These are phyloP conservation scores for Zygosaccharomyces rouxii DNA, from an alignment of 805 yeast genomes.

Conservation along the genomic window DNA sequence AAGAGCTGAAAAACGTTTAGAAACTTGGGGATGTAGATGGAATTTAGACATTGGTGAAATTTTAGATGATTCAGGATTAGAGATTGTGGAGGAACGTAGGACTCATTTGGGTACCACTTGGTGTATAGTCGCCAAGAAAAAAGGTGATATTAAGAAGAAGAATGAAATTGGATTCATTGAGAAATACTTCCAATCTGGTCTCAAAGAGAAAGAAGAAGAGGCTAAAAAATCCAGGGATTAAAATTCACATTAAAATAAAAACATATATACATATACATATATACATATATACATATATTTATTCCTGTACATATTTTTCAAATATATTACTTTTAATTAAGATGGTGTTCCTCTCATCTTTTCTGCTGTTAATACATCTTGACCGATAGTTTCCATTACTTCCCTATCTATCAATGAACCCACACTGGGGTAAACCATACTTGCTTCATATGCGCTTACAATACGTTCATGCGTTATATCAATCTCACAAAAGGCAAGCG, in stretches of 20 bases:
- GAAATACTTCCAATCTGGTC: constrained; percentile 43
- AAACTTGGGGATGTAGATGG: constrained; percentile 97
- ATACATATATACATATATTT: constrained; percentile 1
- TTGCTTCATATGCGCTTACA: constrained; percentile 80
- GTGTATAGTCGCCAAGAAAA: constrained; percentile 71
- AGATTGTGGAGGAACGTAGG: constrained; percentile 72
- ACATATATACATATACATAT: not conserved
- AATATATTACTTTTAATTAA: constrained; percentile 2
- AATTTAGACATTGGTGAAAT: constrained; percentile 88
- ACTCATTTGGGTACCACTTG: constrained; percentile 92
- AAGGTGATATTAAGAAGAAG: constrained; percentile 52
- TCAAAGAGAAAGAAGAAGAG: constrained; percentile 26
- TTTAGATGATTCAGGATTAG: constrained; percentile 77
- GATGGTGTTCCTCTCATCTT: constrained; percentile 59
- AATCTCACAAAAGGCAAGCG: constrained; percentile 76
- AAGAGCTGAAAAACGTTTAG: constrained; percentile 76
- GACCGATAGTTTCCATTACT: constrained; percentile 66
- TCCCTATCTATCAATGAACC: constrained; percentile 72
- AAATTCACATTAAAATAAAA: constrained; percentile 4
- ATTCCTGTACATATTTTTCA: not conserved
- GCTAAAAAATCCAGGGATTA: constrained; percentile 9
- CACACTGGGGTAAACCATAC: constrained; percentile 66
- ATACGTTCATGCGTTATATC: constrained; percentile 83
- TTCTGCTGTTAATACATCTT: constrained; percentile 64
- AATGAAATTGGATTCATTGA: constrained; percentile 49